Evolutionary conservation across 495 filamentous ascomycete species (phyloP), one percentile per base, ranked within the genome.

Genomic region (Penicillium paxilli): DNA sequence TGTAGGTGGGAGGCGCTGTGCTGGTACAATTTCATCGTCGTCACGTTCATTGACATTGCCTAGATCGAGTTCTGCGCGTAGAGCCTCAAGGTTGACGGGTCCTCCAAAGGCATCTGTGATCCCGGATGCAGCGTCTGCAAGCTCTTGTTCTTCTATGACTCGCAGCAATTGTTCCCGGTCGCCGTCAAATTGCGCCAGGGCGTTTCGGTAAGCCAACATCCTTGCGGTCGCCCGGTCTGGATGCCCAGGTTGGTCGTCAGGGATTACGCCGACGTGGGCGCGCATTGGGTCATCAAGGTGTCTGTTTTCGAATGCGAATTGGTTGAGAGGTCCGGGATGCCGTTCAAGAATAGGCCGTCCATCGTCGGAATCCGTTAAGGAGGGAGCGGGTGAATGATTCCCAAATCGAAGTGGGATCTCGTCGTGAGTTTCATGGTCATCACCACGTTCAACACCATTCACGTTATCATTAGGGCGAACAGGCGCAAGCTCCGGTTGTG

Each of bases 81-180:
- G n/a, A n/a, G n/a, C n/a, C n/a, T 32, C 30, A 32, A 12, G 11
- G 2, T 4, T 32, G 30, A 4, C 30, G 4, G n/a, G n/a, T 69
- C 65, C 32, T 66, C 58, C 9, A 79, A 69, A 38, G 79, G 59
- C 76, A 76, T 78, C 28, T 73, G 35, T 71, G 37, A 89, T 70
- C 44, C 81, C 78, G 12, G 80, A 80, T 35, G 79, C 72, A 11
- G 78, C 77, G 22, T 78, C 75, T 58, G 87, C 85, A 21, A 22
- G 19, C 11, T 23, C 40, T 22, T 42, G 40, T 25, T 85, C 79
- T 22, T 79, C 76, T 44, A 89, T 84, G 11, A 89, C 83, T 35
- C 75, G 68, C 6, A 86, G 57, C 17, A 89, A 82, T 55, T 79
- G 77, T 14, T 82, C 72, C 0, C 80, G 80, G 55, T 87, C 77